These are phyloP conservation scores for Aspergillus vadensis DNA, from an alignment of 2,329 filamentous ascomycete species.

Conservation along the genomic window DNA sequence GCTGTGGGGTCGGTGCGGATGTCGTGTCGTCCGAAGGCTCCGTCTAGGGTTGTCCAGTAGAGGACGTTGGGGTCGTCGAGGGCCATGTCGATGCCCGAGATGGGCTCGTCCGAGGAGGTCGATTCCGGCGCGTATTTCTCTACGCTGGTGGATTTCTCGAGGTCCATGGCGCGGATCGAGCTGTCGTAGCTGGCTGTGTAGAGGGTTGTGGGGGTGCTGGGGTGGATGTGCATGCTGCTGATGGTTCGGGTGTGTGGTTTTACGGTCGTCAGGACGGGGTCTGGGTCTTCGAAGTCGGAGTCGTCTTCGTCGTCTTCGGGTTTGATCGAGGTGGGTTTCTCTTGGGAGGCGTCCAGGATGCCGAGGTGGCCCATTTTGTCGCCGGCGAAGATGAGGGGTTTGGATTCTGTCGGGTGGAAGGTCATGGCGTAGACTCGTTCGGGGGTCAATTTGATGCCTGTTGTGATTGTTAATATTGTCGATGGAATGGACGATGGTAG, in stretches of 20 bases:
- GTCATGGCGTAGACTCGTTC: conserved; percentile 83
- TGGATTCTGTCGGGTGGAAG: conserved; percentile 84
- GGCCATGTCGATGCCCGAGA: conserved; percentile 83
- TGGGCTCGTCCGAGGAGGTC: conserved; percentile 69
- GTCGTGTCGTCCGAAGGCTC: conserved; percentile 79
- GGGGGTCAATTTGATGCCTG: conserved; percentile 87
- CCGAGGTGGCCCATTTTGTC: conserved; percentile 92
- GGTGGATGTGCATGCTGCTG: conserved; percentile 76
- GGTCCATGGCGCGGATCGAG: conserved; percentile 81
- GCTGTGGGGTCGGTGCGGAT: conserved; percentile 58
- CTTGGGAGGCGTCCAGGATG: conserved; percentile 73
- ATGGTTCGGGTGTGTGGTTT: conserved; percentile 91
- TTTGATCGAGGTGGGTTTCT: conserved; percentile 45
- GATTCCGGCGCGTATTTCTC: conserved; percentile 79
- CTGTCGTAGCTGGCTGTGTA: conserved; percentile 92
- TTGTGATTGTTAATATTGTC: conserved; percentile 7
- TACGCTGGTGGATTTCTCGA: conserved; percentile 74
- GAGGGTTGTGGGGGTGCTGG: conserved; percentile 70
- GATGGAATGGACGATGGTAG: no score
- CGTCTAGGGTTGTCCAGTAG: conserved; percentile 85
- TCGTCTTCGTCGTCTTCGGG: conserved; percentile 69
- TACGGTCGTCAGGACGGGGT: conserved; percentile 82
- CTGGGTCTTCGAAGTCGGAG: conserved; percentile 61
- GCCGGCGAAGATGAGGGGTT: conserved; percentile 86
- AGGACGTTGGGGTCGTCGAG: conserved; percentile 69